Evolutionary conservation across 164 flowering plant genomes (phyloP).

Genomic region (Paratinospora sagittata): DNA sequence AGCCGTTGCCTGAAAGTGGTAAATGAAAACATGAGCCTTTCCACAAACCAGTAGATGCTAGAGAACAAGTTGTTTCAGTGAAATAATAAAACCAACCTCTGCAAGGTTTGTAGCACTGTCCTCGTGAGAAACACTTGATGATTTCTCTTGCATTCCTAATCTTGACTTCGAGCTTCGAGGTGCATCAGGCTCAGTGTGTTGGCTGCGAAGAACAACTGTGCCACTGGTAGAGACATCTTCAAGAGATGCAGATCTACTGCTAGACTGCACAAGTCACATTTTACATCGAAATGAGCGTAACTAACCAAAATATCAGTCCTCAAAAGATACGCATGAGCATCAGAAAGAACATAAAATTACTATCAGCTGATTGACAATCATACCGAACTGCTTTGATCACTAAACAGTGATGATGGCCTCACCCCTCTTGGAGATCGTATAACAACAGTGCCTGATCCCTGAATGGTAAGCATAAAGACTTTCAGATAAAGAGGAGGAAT

Average conservation of each 20-base stretch:
- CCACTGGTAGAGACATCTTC: conserved; percentile 77
- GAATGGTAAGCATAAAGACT: conserved; percentile 18
- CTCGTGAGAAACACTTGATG: conserved; percentile 66
- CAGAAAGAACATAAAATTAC: background rate
- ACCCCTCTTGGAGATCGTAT: conserved; percentile 65
- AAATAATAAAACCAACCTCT: conserved; percentile 43
- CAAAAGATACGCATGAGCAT: conserved; percentile 5
- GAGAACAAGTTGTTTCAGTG: background rate
- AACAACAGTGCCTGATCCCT: conserved; percentile 89
- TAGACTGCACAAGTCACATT: conserved; percentile 43
- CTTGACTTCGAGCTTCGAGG: conserved; percentile 84
- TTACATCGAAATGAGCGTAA: conserved; percentile 7
- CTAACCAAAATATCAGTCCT: conserved; percentile 1
- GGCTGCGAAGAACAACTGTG: conserved; percentile 77
- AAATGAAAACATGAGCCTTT: conserved; percentile 9
- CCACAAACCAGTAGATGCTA: conserved; percentile 4
- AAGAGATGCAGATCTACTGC: conserved; percentile 44
- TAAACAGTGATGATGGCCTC: conserved; percentile 37
- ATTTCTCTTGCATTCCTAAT: conserved; percentile 66
- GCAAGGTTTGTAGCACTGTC: conserved; percentile 85
- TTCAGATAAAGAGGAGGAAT: conserved; percentile 3
- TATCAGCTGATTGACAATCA: conserved; percentile 6
- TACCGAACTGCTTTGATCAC: conserved; percentile 55
- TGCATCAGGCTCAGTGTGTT: conserved; percentile 65
- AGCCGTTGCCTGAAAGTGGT: conserved; percentile 63